These are phyloP conservation scores for Phialocephala sp. DNA, from an alignment of 2,329 filamentous ascomycete species.

Conservation along the genomic window DNA sequence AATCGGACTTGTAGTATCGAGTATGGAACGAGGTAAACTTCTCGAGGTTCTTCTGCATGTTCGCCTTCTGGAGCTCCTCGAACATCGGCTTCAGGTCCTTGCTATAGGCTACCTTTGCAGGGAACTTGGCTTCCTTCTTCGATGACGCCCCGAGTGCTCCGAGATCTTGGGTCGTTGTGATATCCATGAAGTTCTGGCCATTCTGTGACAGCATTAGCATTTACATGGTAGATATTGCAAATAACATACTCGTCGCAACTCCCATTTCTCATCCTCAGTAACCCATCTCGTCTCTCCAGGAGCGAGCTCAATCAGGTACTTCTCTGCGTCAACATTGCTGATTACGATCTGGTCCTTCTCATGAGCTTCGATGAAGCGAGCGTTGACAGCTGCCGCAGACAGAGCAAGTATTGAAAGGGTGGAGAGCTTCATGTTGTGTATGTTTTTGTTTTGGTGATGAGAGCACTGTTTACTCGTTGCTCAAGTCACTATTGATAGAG, in stretches of 20 bases:
- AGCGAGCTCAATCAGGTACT: conserved; percentile 81
- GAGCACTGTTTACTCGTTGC: conserved; percentile 1
- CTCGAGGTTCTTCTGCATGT: conserved; percentile 80
- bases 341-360: conserved; percentile 59
- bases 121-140: conserved; percentile 63
- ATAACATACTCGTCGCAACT: conserved; percentile 73
- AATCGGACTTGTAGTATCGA: conserved; percentile 79
- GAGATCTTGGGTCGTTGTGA: conserved; percentile 75
- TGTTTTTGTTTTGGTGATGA: conserved; percentile 11
- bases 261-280: conserved; percentile 95
- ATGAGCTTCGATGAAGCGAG: conserved; percentile 60
- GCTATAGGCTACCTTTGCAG: conserved; percentile 68
- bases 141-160: conserved; percentile 52
- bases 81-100: conserved; percentile 71
- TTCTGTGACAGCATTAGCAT: conserved; percentile 57
- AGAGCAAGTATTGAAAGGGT: conserved; percentile 56
- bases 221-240: neutral
- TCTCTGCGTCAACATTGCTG: conserved; percentile 50
- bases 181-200: conserved; percentile 91
- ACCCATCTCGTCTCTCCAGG: conserved; percentile 86
- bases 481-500: conserved; percentile 8
- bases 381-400: conserved; percentile 57
- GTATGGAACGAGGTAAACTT: conserved; percentile 81
- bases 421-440: conserved; percentile 56
- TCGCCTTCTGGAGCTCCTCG: conserved; percentile 56